Conservation (phyloP, 2,329 filamentous ascomycete genomes). For the Neonectria neomacrospora region DNA sequence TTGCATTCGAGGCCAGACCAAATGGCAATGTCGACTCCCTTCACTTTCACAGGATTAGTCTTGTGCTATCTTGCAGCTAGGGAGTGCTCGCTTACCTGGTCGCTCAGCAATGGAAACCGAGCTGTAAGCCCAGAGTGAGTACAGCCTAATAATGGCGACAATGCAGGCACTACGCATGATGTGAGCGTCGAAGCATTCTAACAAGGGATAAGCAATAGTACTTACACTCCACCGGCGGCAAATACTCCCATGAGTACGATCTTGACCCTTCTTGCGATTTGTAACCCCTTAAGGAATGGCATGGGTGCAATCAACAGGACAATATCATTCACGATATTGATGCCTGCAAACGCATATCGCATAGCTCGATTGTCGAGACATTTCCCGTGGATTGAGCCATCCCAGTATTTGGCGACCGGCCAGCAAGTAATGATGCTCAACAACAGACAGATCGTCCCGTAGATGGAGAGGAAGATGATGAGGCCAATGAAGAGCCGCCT, state of each 20-base stretch:
- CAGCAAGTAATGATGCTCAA: constrained; percentile 43
- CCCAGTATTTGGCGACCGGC: constrained; percentile 45
- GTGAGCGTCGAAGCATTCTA: constrained; percentile 9
- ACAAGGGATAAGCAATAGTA: not conserved
- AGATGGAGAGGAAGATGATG: constrained; percentile 38
- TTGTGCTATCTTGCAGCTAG: not conserved
- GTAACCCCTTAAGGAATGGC: constrained; percentile 49
- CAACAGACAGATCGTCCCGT: constrained; percentile 36
- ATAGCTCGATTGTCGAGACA: constrained; percentile 40
- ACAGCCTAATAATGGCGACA: constrained; percentile 40
- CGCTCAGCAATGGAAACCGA: constrained; percentile 23
- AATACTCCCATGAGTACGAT: constrained; percentile 54
- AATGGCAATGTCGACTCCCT: constrained; percentile 39
- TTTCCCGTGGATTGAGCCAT: constrained; percentile 36
- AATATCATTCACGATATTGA: constrained; percentile 49
- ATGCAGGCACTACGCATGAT: constrained; percentile 33
- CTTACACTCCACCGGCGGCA: constrained; percentile 53
- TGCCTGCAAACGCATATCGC: constrained; percentile 45
- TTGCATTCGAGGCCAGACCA: constrained; percentile 50
- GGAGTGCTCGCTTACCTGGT: constrained; percentile 12
- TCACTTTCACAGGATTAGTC: constrained; percentile 17
- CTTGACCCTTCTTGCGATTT: constrained; percentile 53
- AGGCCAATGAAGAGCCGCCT: constrained; percentile 38
- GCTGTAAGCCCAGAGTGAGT: constrained; percentile 35
- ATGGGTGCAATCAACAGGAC: constrained; percentile 44